phyloP scores from a whole-genome alignment of 805 yeast species.

The Kluyveromyces nonfermentans region DNA sequence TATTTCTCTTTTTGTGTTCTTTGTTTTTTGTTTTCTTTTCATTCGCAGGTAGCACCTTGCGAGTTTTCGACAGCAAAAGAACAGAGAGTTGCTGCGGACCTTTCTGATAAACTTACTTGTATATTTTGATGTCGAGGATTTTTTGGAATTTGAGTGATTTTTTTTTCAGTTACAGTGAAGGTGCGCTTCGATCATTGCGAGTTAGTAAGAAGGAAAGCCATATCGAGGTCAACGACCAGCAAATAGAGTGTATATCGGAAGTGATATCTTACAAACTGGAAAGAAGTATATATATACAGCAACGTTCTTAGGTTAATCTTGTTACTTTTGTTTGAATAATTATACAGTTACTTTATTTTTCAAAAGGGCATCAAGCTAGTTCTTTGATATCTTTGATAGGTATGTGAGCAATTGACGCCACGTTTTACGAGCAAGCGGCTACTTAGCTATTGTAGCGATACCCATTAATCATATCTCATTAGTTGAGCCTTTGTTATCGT shows the following conservation, averaged over 20 bases:
- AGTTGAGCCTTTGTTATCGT: too few species aligned
- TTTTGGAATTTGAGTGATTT: not conserved
- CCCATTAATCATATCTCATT: too few species aligned
- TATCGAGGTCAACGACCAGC: not conserved
- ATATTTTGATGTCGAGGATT: not conserved
- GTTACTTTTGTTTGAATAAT: not conserved
- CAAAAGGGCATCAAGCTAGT: not conserved
- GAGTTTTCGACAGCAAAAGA: too few species aligned
- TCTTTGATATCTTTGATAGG: constrained; percentile 5
- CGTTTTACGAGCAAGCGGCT: not conserved
- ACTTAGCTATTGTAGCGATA: too few species aligned
- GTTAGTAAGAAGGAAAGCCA: not conserved
- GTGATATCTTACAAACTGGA: not conserved
- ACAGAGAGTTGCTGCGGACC: not conserved
- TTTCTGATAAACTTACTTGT: not conserved
- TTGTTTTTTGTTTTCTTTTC: not conserved
- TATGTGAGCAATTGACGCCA: not conserved
- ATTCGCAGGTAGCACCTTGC: too few species aligned
- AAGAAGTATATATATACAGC: not conserved
- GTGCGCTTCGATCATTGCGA: not conserved
- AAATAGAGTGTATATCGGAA: not conserved
- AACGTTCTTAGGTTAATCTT: not conserved
- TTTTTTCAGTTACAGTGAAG: not conserved
- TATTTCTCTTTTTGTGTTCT: not conserved
- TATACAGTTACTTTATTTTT: not conserved